Percentiles rank a stretch among this genome's conserved stretches.
Conservation (phyloP, 495 filamentous ascomycete genomes). For the Cercophora samala region DNA sequence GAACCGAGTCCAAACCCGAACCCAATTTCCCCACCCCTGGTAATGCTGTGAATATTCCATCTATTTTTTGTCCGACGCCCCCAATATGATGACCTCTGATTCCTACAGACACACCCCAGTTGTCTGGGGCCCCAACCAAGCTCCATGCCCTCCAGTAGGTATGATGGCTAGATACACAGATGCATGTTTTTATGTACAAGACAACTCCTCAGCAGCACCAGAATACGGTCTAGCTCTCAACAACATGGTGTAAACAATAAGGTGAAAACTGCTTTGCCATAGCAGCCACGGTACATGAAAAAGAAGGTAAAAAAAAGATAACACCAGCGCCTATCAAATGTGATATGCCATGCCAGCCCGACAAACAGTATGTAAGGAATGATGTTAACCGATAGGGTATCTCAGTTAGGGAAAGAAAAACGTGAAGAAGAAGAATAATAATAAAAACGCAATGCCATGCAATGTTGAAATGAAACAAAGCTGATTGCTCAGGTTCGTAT, state of each 20-base stretch:
- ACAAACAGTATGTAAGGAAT: constrained; percentile 15
- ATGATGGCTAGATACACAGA: neutral
- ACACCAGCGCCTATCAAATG: neutral
- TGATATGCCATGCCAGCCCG: constrained; percentile 5
- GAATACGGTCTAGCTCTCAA: neutral
- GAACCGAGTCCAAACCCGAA: neutral
- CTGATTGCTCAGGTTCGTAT: neutral
- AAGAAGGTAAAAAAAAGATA: neutral
- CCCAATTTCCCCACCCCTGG: neutral
- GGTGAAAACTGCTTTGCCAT: neutral
- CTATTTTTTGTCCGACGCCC: neutral
- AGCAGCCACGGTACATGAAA: neutral
- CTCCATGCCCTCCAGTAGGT: neutral
- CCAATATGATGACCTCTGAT: neutral
- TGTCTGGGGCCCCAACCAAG: neutral
- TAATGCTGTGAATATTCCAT: neutral
- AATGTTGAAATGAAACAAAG: neutral
- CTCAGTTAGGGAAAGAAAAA: constrained; percentile 19
- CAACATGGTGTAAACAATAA: neutral
- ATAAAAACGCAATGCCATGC: neutral
- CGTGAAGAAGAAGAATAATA: constrained; percentile 8
- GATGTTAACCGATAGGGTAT: constrained; percentile 27
- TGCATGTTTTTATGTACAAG: neutral
- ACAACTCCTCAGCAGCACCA: neutral
- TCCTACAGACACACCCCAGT: neutral